Percentiles rank a stretch among this genome's conserved stretches.
phyloP scores from a whole-genome alignment of 805 yeast species.

The Saccharomycopsis vini region DNA sequence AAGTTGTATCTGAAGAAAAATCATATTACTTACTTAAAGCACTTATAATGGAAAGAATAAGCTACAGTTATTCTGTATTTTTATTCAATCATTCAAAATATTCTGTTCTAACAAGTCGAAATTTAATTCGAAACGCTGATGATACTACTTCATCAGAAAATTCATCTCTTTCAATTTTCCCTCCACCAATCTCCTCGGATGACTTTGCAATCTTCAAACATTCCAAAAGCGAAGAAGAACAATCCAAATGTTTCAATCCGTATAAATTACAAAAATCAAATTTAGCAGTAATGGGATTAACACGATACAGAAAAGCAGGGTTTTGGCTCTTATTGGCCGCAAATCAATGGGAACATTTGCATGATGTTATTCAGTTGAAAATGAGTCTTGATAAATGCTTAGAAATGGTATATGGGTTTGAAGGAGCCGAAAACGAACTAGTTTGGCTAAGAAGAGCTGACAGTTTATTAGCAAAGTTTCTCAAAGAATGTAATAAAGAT shows the following conservation, averaged over 20 bases:
- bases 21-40: constrained; percentile 37
- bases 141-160: constrained; percentile 4
- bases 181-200: constrained; percentile 24
- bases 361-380: constrained; percentile 5
- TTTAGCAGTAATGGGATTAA: constrained; percentile 40
- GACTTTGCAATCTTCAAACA: no score
- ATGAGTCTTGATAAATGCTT: constrained; percentile 1
- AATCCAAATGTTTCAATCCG: constrained; percentile 21
- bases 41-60: constrained; percentile 42
- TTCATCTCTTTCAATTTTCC: constrained; percentile 23
- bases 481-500: background rate
- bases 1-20: constrained; percentile 25
- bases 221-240: no score
- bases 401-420: constrained; percentile 1
- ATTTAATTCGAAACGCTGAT: constrained; percentile 1
- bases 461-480: constrained; percentile 10
- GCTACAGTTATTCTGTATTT: constrained; percentile 41
- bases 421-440: background rate
- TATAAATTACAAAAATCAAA: constrained; percentile 31
- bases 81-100: constrained; percentile 31
- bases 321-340: constrained; percentile 73
- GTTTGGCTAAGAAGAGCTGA: constrained; percentile 10
- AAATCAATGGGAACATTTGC: constrained; percentile 46
- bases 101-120: constrained; percentile 21
- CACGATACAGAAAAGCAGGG: constrained; percentile 63